Percentiles rank a stretch among this genome's conserved stretches.
These are phyloP conservation scores for Penicillium sp. DNA, from an alignment of 2,329 filamentous ascomycete species.

Conservation along the genomic window DNA sequence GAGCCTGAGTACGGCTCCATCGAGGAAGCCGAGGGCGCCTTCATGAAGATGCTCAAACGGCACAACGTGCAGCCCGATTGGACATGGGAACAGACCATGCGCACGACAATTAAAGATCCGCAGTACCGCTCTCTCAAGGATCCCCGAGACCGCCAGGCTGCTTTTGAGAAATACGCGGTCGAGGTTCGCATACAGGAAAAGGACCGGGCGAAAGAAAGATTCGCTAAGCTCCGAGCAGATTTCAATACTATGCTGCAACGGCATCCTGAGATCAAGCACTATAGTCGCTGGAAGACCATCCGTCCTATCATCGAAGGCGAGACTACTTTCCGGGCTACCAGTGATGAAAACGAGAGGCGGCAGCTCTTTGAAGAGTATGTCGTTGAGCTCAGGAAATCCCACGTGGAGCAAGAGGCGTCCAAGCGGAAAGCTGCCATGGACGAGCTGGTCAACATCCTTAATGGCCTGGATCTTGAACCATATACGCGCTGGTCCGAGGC, in stretches of 20 bases:
- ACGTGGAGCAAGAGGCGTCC: conserved; percentile 71
- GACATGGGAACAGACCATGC: conserved; percentile 88
- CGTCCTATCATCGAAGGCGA: conserved; percentile 92
- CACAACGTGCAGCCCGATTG: conserved; percentile 86
- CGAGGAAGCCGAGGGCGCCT: conserved; percentile 90
- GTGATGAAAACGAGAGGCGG: conserved; percentile 80
- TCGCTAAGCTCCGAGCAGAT: conserved; percentile 87
- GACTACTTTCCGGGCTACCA: conserved; percentile 89
- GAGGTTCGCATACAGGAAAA: conserved; percentile 91
- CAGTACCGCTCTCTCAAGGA: conserved; percentile 93
- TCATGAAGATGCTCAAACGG: conserved; percentile 83
- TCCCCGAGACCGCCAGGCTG: conserved; percentile 81
- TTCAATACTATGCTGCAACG: conserved; percentile 95
- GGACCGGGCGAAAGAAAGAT: conserved; percentile 87
- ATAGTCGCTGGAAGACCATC: conserved; percentile 95
- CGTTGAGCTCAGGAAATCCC: conserved; percentile 73
- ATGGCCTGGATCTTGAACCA: conserved; percentile 78
- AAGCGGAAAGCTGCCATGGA: conserved; percentile 79
- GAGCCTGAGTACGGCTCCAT: conserved; percentile 76
- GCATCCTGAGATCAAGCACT: conserved; percentile 95
- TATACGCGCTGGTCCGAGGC: conserved; percentile 95
- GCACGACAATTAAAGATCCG: conserved; percentile 80
- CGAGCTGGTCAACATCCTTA: conserved; percentile 74
- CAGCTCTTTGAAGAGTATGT: conserved; percentile 95
- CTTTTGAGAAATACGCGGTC: conserved; percentile 92